These are phyloP conservation scores for Podaxis carcinomalis DNA, from an alignment of 768 basidiomycete genomes.

Conservation along the genomic window DNA sequence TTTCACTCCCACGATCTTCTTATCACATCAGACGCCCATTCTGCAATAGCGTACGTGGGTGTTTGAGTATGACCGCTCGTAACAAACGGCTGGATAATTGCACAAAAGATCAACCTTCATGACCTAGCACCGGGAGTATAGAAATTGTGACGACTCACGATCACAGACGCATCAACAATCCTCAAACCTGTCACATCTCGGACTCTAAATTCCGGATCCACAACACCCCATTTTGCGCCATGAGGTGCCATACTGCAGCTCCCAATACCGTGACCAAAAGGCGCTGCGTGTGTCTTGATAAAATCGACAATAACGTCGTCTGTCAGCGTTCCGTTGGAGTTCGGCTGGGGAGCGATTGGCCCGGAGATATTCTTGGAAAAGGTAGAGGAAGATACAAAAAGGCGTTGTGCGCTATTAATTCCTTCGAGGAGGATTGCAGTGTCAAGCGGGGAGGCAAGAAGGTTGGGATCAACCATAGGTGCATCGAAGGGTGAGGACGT, in stretches of 20 bases:
- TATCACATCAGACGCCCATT: slow-evolving; percentile 1
- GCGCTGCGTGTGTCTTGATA: neutral
- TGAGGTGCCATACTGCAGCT: neutral
- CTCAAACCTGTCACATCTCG: neutral
- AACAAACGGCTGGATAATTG: neutral
- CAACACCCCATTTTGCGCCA: slow-evolving; percentile 5
- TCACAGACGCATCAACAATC: slow-evolving; percentile 7
- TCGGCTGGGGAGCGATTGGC: neutral
- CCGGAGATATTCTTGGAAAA: slow-evolving; percentile 15
- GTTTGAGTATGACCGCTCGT: slow-evolving; percentile 7
- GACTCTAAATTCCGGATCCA: slow-evolving; percentile 2
- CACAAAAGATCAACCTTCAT: neutral
- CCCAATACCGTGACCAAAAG: neutral
- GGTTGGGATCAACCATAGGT: slow-evolving; percentile 37
- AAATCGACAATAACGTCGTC: neutral
- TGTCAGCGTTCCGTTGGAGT: slow-evolving; percentile 8
- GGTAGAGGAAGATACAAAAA: slow-evolving; percentile 14
- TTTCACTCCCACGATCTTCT: neutral
- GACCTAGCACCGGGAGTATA: neutral
- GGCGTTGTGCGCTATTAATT: slow-evolving; percentile 15
- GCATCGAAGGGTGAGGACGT: slow-evolving; percentile 35
- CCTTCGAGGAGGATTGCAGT: slow-evolving; percentile 18
- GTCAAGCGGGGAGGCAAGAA: slow-evolving; percentile 20
- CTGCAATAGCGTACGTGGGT: slow-evolving; percentile 5
- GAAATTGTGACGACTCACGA: neutral